These are phyloP conservation scores for Thelonectria olida DNA, from an alignment of 2,329 filamentous ascomycete species.

Conservation along the genomic window DNA sequence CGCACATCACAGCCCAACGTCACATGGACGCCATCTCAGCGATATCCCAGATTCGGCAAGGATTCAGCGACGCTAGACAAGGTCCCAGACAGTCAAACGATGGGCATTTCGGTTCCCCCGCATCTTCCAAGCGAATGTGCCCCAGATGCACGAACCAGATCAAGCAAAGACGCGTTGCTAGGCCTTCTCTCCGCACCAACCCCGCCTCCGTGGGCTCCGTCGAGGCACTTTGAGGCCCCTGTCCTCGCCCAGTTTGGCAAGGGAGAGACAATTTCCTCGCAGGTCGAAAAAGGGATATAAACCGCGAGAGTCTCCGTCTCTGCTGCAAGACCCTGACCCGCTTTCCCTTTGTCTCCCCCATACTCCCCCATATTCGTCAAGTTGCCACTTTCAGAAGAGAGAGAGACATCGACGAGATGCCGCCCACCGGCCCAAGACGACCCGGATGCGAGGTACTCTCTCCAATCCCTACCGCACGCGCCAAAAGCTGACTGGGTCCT, in stretches of 20 bases:
- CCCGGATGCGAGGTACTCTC: constrained; percentile 27
- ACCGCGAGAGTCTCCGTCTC: constrained; percentile 19
- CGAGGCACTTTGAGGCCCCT: no score
- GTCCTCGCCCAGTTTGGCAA: constrained; percentile 4
- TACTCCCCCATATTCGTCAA: no score
- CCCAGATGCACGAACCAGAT: constrained; percentile 13
- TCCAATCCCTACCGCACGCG: neutral
- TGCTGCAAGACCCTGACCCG: neutral
- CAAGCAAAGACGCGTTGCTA: neutral
- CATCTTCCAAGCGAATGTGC: no score
- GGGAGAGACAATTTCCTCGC: constrained; percentile 23
- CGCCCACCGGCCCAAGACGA: constrained; percentile 25
- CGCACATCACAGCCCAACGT: neutral
- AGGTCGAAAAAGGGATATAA: constrained; percentile 33
- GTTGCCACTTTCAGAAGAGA: constrained; percentile 4
- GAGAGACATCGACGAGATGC: constrained; percentile 19
- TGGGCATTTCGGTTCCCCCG: constrained; percentile 17
- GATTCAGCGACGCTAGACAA: constrained; percentile 19
- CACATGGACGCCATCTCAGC: neutral
- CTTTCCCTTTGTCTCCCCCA: neutral
- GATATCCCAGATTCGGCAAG: constrained; percentile 19
- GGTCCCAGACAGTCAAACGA: neutral
- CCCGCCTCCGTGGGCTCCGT: neutral
- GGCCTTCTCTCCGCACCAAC: constrained; percentile 22
- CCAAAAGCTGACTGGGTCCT: neutral